phyloP scores from a whole-genome alignment of 2,329 filamentous ascomycete genomes.

The Cladosporium colombiae region DNA sequence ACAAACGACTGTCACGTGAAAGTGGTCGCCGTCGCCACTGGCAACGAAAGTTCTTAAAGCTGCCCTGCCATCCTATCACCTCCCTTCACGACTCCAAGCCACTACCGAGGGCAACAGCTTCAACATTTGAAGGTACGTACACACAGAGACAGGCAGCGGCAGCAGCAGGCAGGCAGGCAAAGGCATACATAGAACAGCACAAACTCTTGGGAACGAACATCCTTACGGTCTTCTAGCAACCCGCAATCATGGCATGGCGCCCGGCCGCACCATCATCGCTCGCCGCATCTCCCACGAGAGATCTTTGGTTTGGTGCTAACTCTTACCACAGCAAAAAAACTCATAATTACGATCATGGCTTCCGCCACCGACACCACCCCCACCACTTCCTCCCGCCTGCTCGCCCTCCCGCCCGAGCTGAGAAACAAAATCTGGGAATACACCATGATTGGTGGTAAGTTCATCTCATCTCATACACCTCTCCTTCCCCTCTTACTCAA shows the following conservation, averaged over 20 bases:
- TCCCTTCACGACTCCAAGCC: background rate
- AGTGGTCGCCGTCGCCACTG: background rate
- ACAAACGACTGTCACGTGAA: background rate
- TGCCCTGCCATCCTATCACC: background rate
- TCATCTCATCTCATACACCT: background rate
- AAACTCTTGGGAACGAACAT: background rate
- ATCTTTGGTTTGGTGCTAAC: background rate
- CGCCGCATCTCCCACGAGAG: background rate
- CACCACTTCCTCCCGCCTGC: background rate
- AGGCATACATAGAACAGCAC: background rate
- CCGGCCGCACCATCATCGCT: background rate
- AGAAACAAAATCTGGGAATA: conserved; percentile 11
- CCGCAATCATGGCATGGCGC: background rate
- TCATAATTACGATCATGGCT: background rate
- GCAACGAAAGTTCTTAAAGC: background rate
- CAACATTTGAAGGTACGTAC: background rate
- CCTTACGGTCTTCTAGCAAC: background rate
- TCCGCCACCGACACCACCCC: background rate
- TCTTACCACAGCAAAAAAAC: background rate
- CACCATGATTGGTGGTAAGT: conserved; percentile 10
- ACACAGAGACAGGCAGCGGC: background rate
- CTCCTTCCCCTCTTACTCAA: background rate
- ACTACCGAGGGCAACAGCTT: background rate
- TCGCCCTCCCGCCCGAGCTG: conserved; percentile 13
- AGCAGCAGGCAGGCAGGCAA: background rate